Percentiles rank a stretch among this genome's conserved stretches.
Evolutionary conservation across 2,329 filamentous ascomycete genomes (phyloP).

Genomic region (Fusarium virguliforme): DNA sequence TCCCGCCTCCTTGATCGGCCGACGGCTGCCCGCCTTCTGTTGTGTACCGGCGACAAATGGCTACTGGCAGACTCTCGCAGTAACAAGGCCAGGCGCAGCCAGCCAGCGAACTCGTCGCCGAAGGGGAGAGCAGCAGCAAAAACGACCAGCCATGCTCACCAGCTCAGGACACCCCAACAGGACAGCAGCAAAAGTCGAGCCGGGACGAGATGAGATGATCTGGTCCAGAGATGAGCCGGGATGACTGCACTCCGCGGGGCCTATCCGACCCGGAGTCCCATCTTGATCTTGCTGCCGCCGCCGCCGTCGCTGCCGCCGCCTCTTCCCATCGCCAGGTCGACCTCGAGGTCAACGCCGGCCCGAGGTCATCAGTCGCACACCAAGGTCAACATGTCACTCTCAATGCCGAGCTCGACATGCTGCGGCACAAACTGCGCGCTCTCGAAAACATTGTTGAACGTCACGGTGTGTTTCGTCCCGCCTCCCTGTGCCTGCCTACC

Average conservation of each 20-base stretch:
- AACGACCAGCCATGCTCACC: constrained; percentile 50
- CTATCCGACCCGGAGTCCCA: constrained; percentile 54
- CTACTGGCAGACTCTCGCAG: constrained; percentile 46
- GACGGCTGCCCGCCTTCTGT: constrained; percentile 47
- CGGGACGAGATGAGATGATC: constrained; percentile 52
- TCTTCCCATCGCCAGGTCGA: constrained; percentile 59
- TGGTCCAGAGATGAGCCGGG: constrained; percentile 52
- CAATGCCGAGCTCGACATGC: constrained; percentile 70
- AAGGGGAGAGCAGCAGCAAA: constrained; percentile 9
- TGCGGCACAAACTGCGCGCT: constrained; percentile 69
- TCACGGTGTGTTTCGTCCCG: constrained; percentile 61
- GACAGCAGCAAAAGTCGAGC: constrained; percentile 47
- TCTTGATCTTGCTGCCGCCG: constrained; percentile 53
- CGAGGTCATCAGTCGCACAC: constrained; percentile 63
- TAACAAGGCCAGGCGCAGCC: constrained; percentile 20
- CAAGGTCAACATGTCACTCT: constrained; percentile 64
- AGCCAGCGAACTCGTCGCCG: constrained; percentile 35
- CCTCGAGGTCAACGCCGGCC: constrained; percentile 63
- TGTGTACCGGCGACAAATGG: constrained; percentile 46
- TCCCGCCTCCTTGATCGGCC: constrained; percentile 40
- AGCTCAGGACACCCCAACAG: constrained; percentile 46
- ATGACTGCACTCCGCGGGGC: constrained; percentile 53
- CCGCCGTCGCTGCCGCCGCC: too few species aligned
- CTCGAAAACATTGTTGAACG: constrained; percentile 66
- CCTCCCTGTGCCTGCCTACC: constrained; percentile 17